Base-by-base conservation (phyloP, 257 asterid genomes). In the Verbascum thapsus region DNA sequence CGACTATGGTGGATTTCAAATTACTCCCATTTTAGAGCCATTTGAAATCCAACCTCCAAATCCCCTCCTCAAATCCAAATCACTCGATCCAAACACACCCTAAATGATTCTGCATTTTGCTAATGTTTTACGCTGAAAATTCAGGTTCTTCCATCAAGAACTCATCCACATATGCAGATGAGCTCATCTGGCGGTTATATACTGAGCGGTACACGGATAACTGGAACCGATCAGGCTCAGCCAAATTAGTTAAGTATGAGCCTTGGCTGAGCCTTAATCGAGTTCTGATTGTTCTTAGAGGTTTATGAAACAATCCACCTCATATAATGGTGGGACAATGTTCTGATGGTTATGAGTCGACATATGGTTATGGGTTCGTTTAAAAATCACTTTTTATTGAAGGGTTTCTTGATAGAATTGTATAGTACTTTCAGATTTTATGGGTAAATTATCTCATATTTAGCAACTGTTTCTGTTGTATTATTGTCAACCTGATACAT, bases 141-240 rank as follows among this genome's bases (percentile, higher is more conserved):
- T 66, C 82, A 89, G 97, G 99, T 92, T 63, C 95, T 92, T 71
- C 96, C 95, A 37, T 87, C 87, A 13, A 84, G 97, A 84, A 87
- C 91, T 42, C 99, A 92, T 71, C 97, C 97, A 30, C 95, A 81
- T 39, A 92, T 92, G 96, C 97, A 87, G 73, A 92, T 92, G 98
- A 89, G 96, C 69, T 76, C 94, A 8, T 78, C 87, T 5, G 96
- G 99, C 15, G 99, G 96, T 61, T 89, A 87, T 57, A 65, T 92
- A 41, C 59, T 92, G 73, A 80, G 94, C 32, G 99, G 99, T 69
- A 87, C 80, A 30, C 80, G 87, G 41, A 82, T 92, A 67, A 74
- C 56, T 11, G 16, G 60, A 66, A 37, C 26, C 19, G 61, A 68
- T 51, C 69, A 67, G 67, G 17, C 69, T 17, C 65, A 55, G 48